Evolutionary conservation across 2,329 filamentous ascomycete species (phyloP).

Genomic region (Exophiala alcalophila): DNA sequence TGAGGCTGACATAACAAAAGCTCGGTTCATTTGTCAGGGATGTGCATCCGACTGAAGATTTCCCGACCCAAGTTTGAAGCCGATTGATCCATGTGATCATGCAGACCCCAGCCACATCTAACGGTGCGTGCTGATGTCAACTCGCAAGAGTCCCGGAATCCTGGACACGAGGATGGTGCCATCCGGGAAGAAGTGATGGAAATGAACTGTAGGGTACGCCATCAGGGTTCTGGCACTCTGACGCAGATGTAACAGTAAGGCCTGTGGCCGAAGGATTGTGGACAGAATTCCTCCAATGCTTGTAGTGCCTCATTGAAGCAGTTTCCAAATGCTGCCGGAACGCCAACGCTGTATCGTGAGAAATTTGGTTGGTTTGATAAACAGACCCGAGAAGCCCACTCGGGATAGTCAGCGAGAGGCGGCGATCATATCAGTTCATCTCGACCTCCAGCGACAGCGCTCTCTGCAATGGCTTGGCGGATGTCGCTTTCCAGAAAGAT

Average conservation of each 20-base stretch:
- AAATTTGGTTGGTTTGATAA: neutral
- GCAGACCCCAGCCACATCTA: too few relatives aligned
- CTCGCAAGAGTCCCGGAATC: too few relatives aligned
- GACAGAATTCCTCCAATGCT: constrained; percentile 12
- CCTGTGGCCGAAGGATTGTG: too few relatives aligned
- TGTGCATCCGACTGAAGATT: too few relatives aligned
- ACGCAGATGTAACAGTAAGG: too few relatives aligned
- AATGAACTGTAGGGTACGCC: too few relatives aligned
- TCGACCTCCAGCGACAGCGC: constrained; percentile 65
- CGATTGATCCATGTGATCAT: too few relatives aligned
- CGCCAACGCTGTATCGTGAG: constrained; percentile 10
- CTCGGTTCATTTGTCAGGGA: constrained; percentile 4
- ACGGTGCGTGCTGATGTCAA: too few relatives aligned
- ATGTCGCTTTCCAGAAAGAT: constrained; percentile 80
- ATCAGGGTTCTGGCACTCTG: too few relatives aligned
- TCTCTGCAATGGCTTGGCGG: constrained; percentile 70
- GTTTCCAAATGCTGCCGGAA: constrained; percentile 2
- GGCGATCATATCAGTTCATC: constrained; percentile 67
- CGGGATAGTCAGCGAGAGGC: neutral
- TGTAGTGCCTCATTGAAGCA: neutral
- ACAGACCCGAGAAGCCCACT: neutral
- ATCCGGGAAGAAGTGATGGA: too few relatives aligned
- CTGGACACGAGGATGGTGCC: too few relatives aligned
- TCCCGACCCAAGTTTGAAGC: too few relatives aligned
- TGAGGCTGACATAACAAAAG: constrained; percentile 5